Conservation (phyloP, 2,329 filamentous ascomycete species). For the Alternaria tenuissima region DNA sequence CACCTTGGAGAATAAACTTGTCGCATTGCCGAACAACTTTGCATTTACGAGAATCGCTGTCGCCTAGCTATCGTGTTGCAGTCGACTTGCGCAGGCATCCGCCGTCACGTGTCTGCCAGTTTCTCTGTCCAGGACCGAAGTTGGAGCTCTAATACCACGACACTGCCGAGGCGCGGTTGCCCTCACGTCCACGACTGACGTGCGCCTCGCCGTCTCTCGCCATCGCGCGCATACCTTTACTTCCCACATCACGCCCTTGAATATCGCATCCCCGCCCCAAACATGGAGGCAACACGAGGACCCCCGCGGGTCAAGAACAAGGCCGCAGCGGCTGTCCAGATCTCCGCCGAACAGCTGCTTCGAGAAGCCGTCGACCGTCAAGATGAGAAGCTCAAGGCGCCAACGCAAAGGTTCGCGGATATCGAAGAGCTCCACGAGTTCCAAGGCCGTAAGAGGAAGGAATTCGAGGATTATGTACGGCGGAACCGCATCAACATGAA, state of each 20-base stretch:
- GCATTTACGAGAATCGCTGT: not conserved
- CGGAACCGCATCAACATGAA: conserved; percentile 95
- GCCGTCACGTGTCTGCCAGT: conserved; percentile 10
- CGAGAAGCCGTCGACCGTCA: conserved; percentile 97
- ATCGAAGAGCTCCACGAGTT: conserved; percentile 98
- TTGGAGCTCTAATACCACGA: conserved; percentile 10
- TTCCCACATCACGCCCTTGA: not conserved
- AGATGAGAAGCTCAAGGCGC: conserved; percentile 85
- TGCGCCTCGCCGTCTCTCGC: not conserved
- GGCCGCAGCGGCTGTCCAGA: conserved; percentile 81
- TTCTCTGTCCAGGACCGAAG: conserved; percentile 9
- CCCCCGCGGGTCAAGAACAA: conserved; percentile 99
- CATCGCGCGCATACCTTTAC: not conserved
- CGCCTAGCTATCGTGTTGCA: not conserved
- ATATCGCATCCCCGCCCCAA: conserved; percentile 29
- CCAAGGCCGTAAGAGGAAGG: conserved; percentile 93
- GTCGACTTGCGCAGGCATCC: not conserved
- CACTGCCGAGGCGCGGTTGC: conserved; percentile 11
- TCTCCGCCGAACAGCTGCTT: conserved; percentile 95
- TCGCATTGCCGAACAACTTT: conserved; percentile 2
- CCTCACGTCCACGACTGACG: conserved; percentile 4
- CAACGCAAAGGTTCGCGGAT: conserved; percentile 93
- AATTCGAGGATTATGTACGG: conserved; percentile 97
- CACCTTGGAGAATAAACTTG: not conserved
- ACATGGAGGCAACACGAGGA: conserved; percentile 86